These are phyloP conservation scores for Populus hybrid DNA, from an alignment of 441 rosid genomes.

Conservation along the genomic window DNA sequence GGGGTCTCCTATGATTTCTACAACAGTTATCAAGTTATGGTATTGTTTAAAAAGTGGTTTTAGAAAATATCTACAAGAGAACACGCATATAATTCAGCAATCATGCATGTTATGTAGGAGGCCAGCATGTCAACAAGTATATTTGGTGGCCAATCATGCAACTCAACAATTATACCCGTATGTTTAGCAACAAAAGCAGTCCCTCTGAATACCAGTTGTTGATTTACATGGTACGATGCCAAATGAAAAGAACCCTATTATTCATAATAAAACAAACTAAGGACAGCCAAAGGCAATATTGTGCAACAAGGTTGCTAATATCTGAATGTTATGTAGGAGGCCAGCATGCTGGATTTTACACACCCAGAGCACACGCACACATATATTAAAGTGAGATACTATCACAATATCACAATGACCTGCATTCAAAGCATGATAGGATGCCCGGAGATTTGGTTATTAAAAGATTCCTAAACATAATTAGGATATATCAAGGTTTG, in stretches of 20 bases:
- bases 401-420: background rate
- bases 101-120: too few species aligned
- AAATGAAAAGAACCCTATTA: background rate
- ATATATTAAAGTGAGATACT: background rate
- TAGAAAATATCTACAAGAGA: background rate
- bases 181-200: too few species aligned
- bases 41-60: background rate
- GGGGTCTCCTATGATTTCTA: background rate
- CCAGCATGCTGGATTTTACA: background rate
- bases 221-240: background rate
- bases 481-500: background rate
- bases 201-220: background rate
- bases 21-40: background rate
- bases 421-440: background rate
- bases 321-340: background rate
- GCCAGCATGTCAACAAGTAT: background rate
- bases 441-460: background rate
- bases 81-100: background rate
- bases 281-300: background rate
- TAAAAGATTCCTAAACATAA: background rate
- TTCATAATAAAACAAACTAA: background rate
- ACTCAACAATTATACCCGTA: too few species aligned
- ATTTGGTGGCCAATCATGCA: too few species aligned
- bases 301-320: background rate
- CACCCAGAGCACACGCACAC: too few species aligned